Evolutionary conservation across 2,329 filamentous ascomycete species (phyloP), one percentile per base, ranked within the genome.

Genomic region (Zasmidium citrigriseum): DNA sequence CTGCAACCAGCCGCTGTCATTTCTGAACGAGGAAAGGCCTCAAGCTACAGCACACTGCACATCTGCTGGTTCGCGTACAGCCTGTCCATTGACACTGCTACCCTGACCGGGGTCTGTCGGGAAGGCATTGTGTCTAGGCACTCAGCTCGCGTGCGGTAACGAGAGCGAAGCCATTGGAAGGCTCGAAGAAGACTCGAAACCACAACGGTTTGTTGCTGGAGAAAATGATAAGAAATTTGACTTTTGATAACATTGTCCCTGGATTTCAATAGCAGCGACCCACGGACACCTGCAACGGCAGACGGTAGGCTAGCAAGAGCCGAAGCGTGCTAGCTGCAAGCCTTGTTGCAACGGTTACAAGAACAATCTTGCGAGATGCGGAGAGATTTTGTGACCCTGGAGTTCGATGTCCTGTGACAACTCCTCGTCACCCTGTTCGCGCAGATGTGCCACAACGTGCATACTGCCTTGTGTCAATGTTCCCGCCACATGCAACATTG

Each of bases 1-100:
- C 16, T 50, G 54, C 54, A 49, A 44, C 46, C n/a, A 44, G 18
- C 54, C 54, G 54, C 54, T 56, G 54, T 56, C 54, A 56, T 24
- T 18, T 44, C 44, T 21, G 18, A 51, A 46, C 46, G 27, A 24
- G 46, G 54, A n/a, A 16, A 20, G 16, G 45, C 52, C 22, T 20
- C 51, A 41, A 50, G 12, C 45, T 25, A 22, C 45, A 47, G 22
- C 4, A n/a, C 45, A 21, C 23, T 20, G 45, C 45, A 47, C 45
- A 24, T 50, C 16, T 24, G 25, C 21, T 27, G 24, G 21, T 50
- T 23, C 47, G 34, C 24, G 24, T 50, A 12, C 22, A 27, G n/a
- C 9, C 22, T 7, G 4, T 10, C 12, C 5, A 20, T 23, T 18
- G 47, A n/a, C 47, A 50, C 14, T 29, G 47, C 22, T 20, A 38